Percentiles rank a stretch among this genome's conserved stretches.
Evolutionary conservation across 345 rosid genomes (phyloP).

Genomic region (Pugionium dolabratum): DNA sequence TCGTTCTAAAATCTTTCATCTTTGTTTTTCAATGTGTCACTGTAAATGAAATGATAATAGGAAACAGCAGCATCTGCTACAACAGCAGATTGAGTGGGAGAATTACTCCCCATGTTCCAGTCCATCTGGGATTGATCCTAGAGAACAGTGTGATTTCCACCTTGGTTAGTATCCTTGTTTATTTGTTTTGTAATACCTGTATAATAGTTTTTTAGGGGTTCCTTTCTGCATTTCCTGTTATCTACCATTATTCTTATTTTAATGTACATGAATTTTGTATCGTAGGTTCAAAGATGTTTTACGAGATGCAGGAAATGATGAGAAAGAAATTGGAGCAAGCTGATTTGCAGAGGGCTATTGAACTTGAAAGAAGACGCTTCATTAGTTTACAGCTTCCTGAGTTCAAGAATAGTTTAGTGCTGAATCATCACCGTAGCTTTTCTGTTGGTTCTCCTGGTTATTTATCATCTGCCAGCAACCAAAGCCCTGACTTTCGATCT

Average conservation of each 20-base stretch:
- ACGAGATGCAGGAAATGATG: conserved; percentile 60
- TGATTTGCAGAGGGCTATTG: conserved; percentile 68
- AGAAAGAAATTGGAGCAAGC: conserved; percentile 72
- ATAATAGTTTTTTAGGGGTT: background rate
- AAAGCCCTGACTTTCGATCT: conserved; percentile 38
- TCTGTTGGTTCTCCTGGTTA: conserved; percentile 66
- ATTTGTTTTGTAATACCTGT: background rate
- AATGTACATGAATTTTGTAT: background rate
- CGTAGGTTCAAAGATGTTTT: conserved; percentile 59
- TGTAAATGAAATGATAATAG: conserved; percentile 44
- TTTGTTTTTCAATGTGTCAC: background rate
- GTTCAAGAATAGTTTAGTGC: conserved; percentile 48
- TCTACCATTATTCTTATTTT: background rate
- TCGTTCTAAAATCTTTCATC: background rate
- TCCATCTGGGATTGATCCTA: conserved; percentile 62
- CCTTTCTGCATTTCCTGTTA: conserved; percentile 13
- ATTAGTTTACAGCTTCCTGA: conserved; percentile 83
- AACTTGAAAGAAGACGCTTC: conserved; percentile 79
- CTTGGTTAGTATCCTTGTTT: conserved; percentile 53
- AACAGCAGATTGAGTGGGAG: conserved; percentile 56
- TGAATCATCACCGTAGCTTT: conserved; percentile 62
- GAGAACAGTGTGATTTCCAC: conserved; percentile 63
- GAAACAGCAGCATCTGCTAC: conserved; percentile 68
- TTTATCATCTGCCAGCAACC: conserved; percentile 41
- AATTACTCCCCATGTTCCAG: conserved; percentile 68